Conservation (phyloP, 352 stramenopile genomes). For the Albugo laibachii region DNA sequence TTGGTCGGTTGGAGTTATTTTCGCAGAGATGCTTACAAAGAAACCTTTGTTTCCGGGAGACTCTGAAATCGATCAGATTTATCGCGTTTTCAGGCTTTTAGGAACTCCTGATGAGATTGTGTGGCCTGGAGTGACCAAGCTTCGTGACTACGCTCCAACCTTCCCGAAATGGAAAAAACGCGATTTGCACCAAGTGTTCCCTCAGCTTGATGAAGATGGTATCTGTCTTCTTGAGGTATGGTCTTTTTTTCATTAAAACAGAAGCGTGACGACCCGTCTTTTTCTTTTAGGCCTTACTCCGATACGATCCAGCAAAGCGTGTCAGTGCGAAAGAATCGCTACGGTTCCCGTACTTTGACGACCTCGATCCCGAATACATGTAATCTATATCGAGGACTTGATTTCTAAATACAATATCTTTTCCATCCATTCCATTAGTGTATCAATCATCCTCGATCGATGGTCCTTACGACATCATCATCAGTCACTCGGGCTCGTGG, state of each 20-base stretch:
- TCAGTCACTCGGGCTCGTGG: no score
- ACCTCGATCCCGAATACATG: slow-evolving; percentile 1
- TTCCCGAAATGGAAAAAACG: slow-evolving; percentile 79
- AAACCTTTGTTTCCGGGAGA: slow-evolving; percentile 89
- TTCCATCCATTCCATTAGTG: no score
- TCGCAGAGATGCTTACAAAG: slow-evolving; percentile 89
- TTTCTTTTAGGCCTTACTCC: slow-evolving; percentile 76
- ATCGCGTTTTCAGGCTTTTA: slow-evolving; percentile 88
- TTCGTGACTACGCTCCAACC: slow-evolving; percentile 1
- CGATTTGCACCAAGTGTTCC: slow-evolving; percentile 71
- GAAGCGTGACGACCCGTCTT: slow-evolving; percentile 27
- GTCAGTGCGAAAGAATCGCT: slow-evolving; percentile 79
- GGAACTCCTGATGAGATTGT: slow-evolving; percentile 84
- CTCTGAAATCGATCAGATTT: slow-evolving; percentile 91
- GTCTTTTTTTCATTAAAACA: neutral
- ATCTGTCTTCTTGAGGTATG: slow-evolving; percentile 1
- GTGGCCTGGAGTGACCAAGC: slow-evolving; percentile 85
- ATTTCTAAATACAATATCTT: neutral
- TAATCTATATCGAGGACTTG: neutral
- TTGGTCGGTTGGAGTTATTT: slow-evolving; percentile 89
- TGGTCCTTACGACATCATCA: no score
- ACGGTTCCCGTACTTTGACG: slow-evolving; percentile 71
- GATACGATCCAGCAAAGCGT: slow-evolving; percentile 79
- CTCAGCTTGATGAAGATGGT: slow-evolving; percentile 18
- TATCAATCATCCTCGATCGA: no score